Evolutionary conservation across 345 rosid species (phyloP).

Genomic region (Gossypium stocksii): DNA sequence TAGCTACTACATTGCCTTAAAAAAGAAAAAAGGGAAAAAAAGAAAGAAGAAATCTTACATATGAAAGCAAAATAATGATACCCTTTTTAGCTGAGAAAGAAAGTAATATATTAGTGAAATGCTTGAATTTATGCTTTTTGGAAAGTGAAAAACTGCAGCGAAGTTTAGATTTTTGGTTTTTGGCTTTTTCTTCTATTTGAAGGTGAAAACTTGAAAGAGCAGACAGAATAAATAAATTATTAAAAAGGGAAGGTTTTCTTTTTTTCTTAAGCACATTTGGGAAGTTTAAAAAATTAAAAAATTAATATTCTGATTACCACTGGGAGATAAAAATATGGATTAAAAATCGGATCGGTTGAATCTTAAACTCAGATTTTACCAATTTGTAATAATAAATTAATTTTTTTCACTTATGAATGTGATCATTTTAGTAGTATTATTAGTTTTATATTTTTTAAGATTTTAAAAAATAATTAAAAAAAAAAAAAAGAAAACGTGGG

Average conservation of each 20-base stretch:
- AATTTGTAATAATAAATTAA: no score
- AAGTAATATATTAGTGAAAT: background rate
- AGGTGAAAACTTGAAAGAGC: background rate
- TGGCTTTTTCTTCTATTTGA: background rate
- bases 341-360: no score
- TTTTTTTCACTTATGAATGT: background rate
- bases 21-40: background rate
- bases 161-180: background rate
- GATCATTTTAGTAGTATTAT: background rate
- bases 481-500: background rate
- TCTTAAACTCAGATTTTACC: no score
- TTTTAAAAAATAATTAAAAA: background rate
- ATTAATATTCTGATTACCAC: no score
- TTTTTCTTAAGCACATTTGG: background rate
- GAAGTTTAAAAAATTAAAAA: no score
- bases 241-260: background rate
- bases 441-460: background rate
- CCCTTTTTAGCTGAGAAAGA: constrained; percentile 2
- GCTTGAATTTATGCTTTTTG: background rate
- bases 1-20: background rate
- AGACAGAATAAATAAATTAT: background rate
- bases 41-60: constrained; percentile 11
- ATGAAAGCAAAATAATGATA: constrained; percentile 13
- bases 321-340: no score
- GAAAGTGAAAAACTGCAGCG: background rate